Evolutionary conservation across 2,329 filamentous ascomycete species (phyloP), one percentile per base, ranked within the genome.

Genomic region (Verticillium albo-atrum): DNA sequence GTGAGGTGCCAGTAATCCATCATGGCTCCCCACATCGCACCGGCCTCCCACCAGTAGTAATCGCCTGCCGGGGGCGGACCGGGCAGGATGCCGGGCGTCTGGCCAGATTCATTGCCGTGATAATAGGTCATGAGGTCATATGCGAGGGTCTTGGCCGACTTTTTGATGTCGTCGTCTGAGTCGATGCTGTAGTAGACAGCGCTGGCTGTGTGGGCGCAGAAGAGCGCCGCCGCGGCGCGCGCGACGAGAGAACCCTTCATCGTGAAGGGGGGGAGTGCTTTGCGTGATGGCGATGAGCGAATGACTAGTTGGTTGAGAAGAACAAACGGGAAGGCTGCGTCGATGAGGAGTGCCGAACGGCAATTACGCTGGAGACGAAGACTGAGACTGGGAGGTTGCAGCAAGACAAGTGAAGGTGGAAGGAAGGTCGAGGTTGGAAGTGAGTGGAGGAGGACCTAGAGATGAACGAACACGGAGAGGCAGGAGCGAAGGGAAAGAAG

Each of bases 41-140:
- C 84, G 4, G 85, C 85, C 69, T 91, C 86, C 88, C 88, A 91
- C 88, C 88, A 91, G 78, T 90, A 90, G 70, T 88, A 89, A 62
- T 82, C 78, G 63, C 82, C 82, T 34, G 68, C 68, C 1, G 72
- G 69, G 64, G 83, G 83, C 58, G 83, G 83, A 0, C 82, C 83
- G 1, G 83, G 82, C 14, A 86, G 71, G 65, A 84, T 85, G 37
- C 83, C 83, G 7, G 83, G 82, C 15, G 79, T 81, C 67, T 77
- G 72, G 57, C 82, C 82, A 1, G 79, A 72, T 60, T 75, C 66
- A 64, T 83, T 81, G 60, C 81, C 81, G 50, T 77, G 72, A 69
- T 84, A 84, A 66, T 78, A 79, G 15, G 74, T 66, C 70, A 83
- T 77, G 15, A 82, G 71, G 58, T 84, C 80, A 68, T 78, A 74